Evolutionary conservation across 2,329 filamentous ascomycete species (phyloP).

Genomic region (Diplocarpon mali): DNA sequence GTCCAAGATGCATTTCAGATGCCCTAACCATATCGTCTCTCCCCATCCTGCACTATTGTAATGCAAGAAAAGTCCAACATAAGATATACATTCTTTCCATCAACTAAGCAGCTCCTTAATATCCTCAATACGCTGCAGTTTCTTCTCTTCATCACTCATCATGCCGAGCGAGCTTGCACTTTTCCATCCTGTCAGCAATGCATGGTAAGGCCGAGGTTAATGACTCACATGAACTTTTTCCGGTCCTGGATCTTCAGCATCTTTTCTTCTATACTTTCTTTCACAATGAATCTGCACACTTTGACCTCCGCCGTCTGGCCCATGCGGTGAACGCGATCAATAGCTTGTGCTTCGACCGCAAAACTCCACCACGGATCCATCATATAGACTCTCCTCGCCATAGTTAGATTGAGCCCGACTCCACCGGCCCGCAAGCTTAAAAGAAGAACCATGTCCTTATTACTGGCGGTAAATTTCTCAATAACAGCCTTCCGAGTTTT

Average conservation of each 20-base stretch:
- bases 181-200: conserved; percentile 15
- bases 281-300: conserved; percentile 80
- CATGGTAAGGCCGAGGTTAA: conserved; percentile 3
- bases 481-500: conserved; percentile 73
- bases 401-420: conserved; percentile 85
- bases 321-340: conserved; percentile 96
- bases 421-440: conserved; percentile 83
- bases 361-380: conserved; percentile 99
- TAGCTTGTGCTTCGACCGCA: conserved; percentile 90
- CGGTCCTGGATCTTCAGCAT: conserved; percentile 90
- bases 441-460: conserved; percentile 62
- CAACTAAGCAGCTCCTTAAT: conserved; percentile 68
- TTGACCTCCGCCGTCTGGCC: conserved; percentile 79
- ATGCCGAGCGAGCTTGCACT: conserved; percentile 92
- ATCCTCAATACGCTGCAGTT: conserved; percentile 80
- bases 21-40: no score
- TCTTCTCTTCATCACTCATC: conserved; percentile 92
- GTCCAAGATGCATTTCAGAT: no score
- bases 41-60: no score
- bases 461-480: conserved; percentile 51
- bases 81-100: not conserved
- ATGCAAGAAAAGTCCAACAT: no score
- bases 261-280: conserved; percentile 84
- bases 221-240: conserved; percentile 86
- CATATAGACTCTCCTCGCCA: conserved; percentile 85